Evolutionary conservation across 2,329 filamentous ascomycete genomes (phyloP).

Genomic region (Penicillium sp.): DNA sequence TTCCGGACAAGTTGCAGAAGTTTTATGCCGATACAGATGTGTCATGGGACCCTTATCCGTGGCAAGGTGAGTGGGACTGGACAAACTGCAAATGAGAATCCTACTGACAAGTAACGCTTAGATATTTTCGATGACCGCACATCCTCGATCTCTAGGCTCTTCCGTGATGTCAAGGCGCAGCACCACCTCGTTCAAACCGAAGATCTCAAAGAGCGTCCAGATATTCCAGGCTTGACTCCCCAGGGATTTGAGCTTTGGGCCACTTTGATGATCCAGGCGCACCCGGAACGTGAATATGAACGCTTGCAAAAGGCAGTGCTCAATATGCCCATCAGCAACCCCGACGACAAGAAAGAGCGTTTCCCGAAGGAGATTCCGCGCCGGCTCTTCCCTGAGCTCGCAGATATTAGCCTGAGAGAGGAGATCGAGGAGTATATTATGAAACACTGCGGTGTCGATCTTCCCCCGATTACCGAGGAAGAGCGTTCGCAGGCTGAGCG

Average conservation of each 20-base stretch:
- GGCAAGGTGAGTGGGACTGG: slow-evolving; percentile 53
- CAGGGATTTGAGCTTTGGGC: slow-evolving; percentile 71
- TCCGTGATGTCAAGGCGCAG: slow-evolving; percentile 53
- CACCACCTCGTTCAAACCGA: slow-evolving; percentile 63
- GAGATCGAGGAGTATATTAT: slow-evolving; percentile 61
- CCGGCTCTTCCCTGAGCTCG: slow-evolving; percentile 63
- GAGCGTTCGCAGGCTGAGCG: slow-evolving; percentile 35
- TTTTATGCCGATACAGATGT: slow-evolving; percentile 70
- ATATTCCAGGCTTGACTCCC: slow-evolving; percentile 64
- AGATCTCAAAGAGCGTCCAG: slow-evolving; percentile 52
- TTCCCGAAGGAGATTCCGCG: slow-evolving; percentile 77
- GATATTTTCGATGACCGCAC: slow-evolving; percentile 56
- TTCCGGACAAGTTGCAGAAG: slow-evolving; percentile 69
- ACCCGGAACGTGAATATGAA: slow-evolving; percentile 71
- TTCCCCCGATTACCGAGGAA: slow-evolving; percentile 41
- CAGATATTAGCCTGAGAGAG: slow-evolving; percentile 58
- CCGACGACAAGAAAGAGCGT: slow-evolving; percentile 64
- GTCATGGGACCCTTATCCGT: slow-evolving; percentile 65
- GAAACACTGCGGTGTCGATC: slow-evolving; percentile 49
- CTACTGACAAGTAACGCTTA: slow-evolving; percentile 21
- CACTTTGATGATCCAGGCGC: slow-evolving; percentile 68
- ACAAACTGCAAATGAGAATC: not conserved
- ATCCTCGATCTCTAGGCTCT: slow-evolving; percentile 59
- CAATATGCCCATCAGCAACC: slow-evolving; percentile 68
- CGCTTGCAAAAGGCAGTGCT: slow-evolving; percentile 67